Evolutionary conservation across 169 alveolate genomes (phyloP).

Genomic region (Theileria annulata): DNA sequence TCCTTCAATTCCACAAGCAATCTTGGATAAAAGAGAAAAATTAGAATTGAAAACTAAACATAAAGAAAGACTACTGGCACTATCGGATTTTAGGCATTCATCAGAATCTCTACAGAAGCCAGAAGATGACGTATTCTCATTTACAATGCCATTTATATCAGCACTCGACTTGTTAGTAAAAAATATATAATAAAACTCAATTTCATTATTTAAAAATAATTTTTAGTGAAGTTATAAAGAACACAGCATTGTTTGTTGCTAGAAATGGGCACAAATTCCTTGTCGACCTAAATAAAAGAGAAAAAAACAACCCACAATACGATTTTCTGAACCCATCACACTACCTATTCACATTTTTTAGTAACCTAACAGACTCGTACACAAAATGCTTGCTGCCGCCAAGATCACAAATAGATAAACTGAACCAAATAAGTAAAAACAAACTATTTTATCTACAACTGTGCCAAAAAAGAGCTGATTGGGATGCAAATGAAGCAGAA

Average conservation of each 20-base stretch:
- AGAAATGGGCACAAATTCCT: constrained; percentile 95
- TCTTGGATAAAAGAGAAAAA: constrained; percentile 70
- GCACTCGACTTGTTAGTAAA: constrained; percentile 67
- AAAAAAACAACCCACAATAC: constrained; percentile 86
- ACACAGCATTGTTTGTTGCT: constrained; percentile 95
- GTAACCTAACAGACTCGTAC: constrained; percentile 91
- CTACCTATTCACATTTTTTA: constrained; percentile 90
- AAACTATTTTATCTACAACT: constrained; percentile 72
- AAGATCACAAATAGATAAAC: constrained; percentile 80
- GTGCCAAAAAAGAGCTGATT: constrained; percentile 72
- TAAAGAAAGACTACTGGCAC: constrained; percentile 70
- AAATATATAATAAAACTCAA: neutral
- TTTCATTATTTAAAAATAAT: neutral
- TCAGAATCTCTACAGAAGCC: constrained; percentile 64
- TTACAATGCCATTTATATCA: constrained; percentile 61
- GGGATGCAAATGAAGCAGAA: constrained; percentile 84
- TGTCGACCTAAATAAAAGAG: constrained; percentile 85
- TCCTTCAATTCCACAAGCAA: constrained; percentile 80
- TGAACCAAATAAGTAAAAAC: constrained; percentile 80
- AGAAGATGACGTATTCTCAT: constrained; percentile 57
- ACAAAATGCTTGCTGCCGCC: constrained; percentile 91
- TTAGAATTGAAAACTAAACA: constrained; percentile 65
- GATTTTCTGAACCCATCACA: constrained; percentile 95
- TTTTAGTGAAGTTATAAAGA: constrained; percentile 86
- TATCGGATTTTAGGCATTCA: constrained; percentile 71